Evolutionary conservation across 1,284 basidiomycete genomes (phyloP), one percentile per base, ranked within the genome.

Genomic region (Cutaneotrichosporon cavernicola): DNA sequence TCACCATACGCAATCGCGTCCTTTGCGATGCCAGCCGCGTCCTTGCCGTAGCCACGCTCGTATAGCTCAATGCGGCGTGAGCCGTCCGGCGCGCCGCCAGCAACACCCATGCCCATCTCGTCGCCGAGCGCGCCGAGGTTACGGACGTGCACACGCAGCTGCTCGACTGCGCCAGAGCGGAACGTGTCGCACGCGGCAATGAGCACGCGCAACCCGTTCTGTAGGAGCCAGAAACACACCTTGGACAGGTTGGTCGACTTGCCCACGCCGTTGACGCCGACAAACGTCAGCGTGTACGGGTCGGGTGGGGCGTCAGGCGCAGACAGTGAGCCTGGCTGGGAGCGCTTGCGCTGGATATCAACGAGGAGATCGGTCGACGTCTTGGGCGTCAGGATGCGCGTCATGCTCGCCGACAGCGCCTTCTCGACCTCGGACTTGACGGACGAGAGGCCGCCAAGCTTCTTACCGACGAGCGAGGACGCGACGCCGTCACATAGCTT

Each of bases 141-240:
- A 62, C 92, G 86, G 22, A 98, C 96, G 79, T 99, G 97, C 9
- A 97, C 94, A 9, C 95, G 87, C 34, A 99, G 85, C 80, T 99
- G 97, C 80, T 99, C 97, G 46, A 99, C 96, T 0, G 97, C 97
- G 36, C 97, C 97, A 74, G 91, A 92, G 85, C 95, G 85, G 84
- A 99, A 99, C 4, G 97, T 99, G 79, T 99, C 97, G 76, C 97
- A 99, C 13, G 97, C 97, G 31, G 97, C 97, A 72, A 99, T 98
- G 69, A 99, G 84, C 22, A 99, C 96, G 34, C 90, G 85, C 50
- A 96, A 81, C 10, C 90, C 89, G 75, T 99, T 99, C 81, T 99
- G 96, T 56, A 99, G 88, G 22, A 99, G 84, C 97, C 97, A 99
- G 82, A 99, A 99, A 81, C 93, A 96, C 57, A 99, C 96, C 82